A percentile compares a stretch with the other conserved stretches of the same genome.
Evolutionary conservation across 2,329 filamentous ascomycete species (phyloP).

Genomic region (Blumeriella jaapii): DNA sequence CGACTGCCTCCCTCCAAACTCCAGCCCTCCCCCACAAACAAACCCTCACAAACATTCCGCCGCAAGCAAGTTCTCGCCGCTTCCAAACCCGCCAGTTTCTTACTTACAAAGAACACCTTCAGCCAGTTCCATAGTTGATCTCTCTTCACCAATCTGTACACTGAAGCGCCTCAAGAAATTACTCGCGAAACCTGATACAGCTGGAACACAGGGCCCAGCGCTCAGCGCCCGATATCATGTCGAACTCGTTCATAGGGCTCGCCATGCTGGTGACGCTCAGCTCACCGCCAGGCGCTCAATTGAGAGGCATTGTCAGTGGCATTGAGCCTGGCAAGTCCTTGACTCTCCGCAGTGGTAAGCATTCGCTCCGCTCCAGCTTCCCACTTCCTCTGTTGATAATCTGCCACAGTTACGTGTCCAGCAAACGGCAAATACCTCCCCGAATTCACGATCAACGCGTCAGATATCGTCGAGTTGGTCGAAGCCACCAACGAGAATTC

Average conservation of each 20-base stretch:
- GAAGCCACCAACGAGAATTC: slow-evolving; percentile 25
- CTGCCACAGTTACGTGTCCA: slow-evolving; percentile 22
- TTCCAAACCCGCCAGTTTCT: too few relatives aligned
- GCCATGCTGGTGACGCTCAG: slow-evolving; percentile 29
- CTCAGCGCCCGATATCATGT: slow-evolving; percentile 17
- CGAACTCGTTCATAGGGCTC: slow-evolving; percentile 27
- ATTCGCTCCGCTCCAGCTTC: slow-evolving; percentile 1
- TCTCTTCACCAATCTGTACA: too few relatives aligned
- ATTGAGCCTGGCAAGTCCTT: slow-evolving; percentile 27
- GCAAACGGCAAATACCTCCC: slow-evolving; percentile 24
- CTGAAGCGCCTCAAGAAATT: not conserved
- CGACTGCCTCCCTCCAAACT: too few relatives aligned
- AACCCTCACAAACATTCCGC: too few relatives aligned
- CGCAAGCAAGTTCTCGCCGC: too few relatives aligned
- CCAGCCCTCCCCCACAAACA: too few relatives aligned
- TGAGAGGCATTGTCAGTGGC: slow-evolving; percentile 26
- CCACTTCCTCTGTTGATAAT: not conserved
- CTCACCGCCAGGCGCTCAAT: slow-evolving; percentile 25
- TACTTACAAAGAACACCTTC: too few relatives aligned
- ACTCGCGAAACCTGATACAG: slow-evolving; percentile 3
- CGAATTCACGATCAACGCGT: slow-evolving; percentile 26
- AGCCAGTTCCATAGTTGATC: too few relatives aligned
- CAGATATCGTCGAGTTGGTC: slow-evolving; percentile 25
- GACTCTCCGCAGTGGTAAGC: slow-evolving; percentile 27
- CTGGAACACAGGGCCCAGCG: slow-evolving; percentile 10